A percentile compares a stretch with the other conserved stretches of the same genome.
These are phyloP conservation scores for Linum lewisii DNA, from an alignment of 345 rosid species.

Conservation along the genomic window DNA sequence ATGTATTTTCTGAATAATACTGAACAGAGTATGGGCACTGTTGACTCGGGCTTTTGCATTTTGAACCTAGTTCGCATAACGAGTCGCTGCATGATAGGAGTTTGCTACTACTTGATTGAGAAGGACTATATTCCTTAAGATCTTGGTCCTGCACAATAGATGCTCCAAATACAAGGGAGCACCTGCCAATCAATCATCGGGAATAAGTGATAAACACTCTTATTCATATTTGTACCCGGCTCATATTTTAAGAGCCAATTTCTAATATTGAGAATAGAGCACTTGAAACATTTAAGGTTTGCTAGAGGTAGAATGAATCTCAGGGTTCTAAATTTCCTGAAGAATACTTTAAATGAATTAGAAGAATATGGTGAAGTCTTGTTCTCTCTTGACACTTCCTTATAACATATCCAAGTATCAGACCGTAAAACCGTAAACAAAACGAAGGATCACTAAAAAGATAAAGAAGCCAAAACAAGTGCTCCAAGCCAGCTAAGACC, in stretches of 20 bases:
- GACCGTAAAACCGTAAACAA: no score
- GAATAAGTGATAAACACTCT: constrained; percentile 67
- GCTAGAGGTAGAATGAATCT: no score
- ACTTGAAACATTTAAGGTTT: not conserved
- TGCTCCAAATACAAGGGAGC: constrained; percentile 91
- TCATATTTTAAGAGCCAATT: not conserved
- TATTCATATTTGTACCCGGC: not conserved
- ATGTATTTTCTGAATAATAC: constrained; percentile 47
- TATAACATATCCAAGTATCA: no score
- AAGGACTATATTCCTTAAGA: constrained; percentile 61
- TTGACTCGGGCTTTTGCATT: constrained; percentile 50
- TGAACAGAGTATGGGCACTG: constrained; percentile 54
- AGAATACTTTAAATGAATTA: not conserved
- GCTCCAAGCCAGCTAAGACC: not conserved
- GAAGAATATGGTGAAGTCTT: no score
- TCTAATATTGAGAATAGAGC: not conserved
- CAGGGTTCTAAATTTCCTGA: not conserved
- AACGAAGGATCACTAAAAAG: no score
- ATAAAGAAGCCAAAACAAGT: no score
- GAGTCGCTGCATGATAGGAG: constrained; percentile 58
- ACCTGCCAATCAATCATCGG: constrained; percentile 97
- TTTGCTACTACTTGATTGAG: constrained; percentile 66
- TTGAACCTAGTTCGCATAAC: constrained; percentile 42
- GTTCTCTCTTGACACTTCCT: not conserved
- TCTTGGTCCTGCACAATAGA: constrained; percentile 93